These are phyloP conservation scores for Lanmaoa rubissima DNA, from an alignment of 768 basidiomycete genomes.

Conservation along the genomic window DNA sequence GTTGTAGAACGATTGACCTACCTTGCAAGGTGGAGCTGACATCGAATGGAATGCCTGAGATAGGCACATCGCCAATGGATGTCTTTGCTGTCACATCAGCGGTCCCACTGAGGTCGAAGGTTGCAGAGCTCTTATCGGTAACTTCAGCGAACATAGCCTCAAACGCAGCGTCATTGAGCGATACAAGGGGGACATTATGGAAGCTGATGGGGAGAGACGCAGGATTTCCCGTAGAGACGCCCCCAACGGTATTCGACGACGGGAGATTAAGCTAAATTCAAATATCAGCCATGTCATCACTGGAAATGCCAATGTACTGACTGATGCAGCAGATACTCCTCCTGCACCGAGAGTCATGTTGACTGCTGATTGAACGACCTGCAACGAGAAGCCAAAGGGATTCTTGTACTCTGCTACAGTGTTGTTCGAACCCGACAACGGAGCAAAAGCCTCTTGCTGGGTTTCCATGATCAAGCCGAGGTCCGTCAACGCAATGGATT, in stretches of 20 bases:
- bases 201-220: slow-evolving; percentile 59
- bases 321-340: slow-evolving; percentile 53
- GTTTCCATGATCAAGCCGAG: slow-evolving; percentile 52
- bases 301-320: slow-evolving; percentile 26
- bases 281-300: neutral
- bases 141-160: slow-evolving; percentile 56
- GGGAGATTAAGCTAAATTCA: slow-evolving; percentile 49
- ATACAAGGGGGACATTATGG: slow-evolving; percentile 51
- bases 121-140: slow-evolving; percentile 45
- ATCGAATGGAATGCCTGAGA: slow-evolving; percentile 60
- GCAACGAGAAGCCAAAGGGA: slow-evolving; percentile 74
- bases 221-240: slow-evolving; percentile 69
- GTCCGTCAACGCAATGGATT: slow-evolving; percentile 60
- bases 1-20: slow-evolving; percentile 16
- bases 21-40: slow-evolving; percentile 58
- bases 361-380: slow-evolving; percentile 56
- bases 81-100: slow-evolving; percentile 61
- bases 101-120: slow-evolving; percentile 52
- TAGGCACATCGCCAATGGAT: slow-evolving; percentile 62
- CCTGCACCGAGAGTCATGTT: slow-evolving; percentile 49
- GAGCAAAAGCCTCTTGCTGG: slow-evolving; percentile 54
- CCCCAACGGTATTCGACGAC: slow-evolving; percentile 46
- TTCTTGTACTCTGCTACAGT: slow-evolving; percentile 64
- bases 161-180: slow-evolving; percentile 56
- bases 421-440: slow-evolving; percentile 53